Percentiles rank a stretch among this genome's conserved stretches.
Conservation (phyloP, 345 rosid genomes). For the Erodium maritimum region DNA sequence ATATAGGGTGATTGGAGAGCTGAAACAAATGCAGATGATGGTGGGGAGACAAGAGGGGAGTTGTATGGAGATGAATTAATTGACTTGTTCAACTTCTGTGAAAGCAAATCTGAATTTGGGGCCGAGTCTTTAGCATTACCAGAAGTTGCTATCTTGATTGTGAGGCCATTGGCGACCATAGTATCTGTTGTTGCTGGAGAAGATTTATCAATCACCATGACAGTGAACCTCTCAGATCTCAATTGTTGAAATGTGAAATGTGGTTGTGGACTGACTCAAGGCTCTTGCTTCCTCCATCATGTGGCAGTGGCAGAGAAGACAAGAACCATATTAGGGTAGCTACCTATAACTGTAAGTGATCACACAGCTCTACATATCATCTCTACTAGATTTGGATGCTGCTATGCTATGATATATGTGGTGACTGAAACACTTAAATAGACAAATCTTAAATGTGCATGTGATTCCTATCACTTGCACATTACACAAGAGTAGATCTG, state of each 20-base stretch:
- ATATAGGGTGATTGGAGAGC: constrained; percentile 91
- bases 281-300: too few relatives aligned
- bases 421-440: constrained; percentile 16
- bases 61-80: constrained; percentile 42
- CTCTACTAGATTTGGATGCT: constrained; percentile 3
- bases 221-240: too few relatives aligned
- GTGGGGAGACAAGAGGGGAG: constrained; percentile 81
- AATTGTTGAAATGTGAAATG: too few relatives aligned
- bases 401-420: constrained; percentile 24
- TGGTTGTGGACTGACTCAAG: too few relatives aligned
- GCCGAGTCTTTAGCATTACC: constrained; percentile 21
- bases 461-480: constrained; percentile 35
- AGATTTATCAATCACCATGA: constrained; percentile 23
- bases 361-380: too few relatives aligned
- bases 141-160: constrained; percentile 39
- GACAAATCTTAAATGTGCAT: constrained; percentile 37
- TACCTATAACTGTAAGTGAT: too few relatives aligned
- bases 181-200: constrained; percentile 7
- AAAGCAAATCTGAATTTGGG: constrained; percentile 36
- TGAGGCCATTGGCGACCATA: constrained; percentile 29
- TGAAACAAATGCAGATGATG: constrained; percentile 90
- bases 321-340: too few relatives aligned
- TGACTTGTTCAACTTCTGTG: constrained; percentile 31
- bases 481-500: constrained; percentile 1
- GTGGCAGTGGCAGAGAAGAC: neutral